Percentiles rank a stretch among this genome's conserved stretches.
Conservation (phyloP, 495 filamentous ascomycete genomes). For the Xylaria sp. region DNA sequence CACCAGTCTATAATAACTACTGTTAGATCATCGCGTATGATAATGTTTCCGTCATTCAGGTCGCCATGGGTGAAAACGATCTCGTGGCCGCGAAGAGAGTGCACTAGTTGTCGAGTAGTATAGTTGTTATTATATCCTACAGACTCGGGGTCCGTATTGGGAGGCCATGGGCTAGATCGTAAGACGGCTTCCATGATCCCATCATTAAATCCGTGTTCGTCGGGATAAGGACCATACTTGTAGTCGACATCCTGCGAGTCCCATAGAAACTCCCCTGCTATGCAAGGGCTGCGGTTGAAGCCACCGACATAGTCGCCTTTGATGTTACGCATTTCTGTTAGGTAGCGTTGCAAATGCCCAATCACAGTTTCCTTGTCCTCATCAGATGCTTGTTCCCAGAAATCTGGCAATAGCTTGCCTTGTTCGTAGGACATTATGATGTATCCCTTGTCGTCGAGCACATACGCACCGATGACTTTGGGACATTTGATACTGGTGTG, state of each 20-base stretch:
- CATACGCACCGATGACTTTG: constrained; percentile 16
- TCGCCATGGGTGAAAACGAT: not conserved
- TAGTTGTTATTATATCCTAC: not conserved
- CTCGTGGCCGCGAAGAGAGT: not conserved
- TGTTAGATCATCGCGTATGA: not conserved
- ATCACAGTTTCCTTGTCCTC: not conserved
- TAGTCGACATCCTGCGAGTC: not conserved
- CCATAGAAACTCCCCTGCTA: too few species aligned
- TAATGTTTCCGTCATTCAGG: not conserved
- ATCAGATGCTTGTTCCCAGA: constrained; percentile 4
- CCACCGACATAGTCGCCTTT: too few species aligned
- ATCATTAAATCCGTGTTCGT: not conserved
- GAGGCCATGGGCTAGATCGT: too few species aligned
- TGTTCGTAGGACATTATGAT: constrained; percentile 12
- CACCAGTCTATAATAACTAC: not conserved
- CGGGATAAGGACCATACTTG: not conserved
- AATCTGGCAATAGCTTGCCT: not conserved
- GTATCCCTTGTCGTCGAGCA: not conserved
- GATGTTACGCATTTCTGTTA: constrained; percentile 4
- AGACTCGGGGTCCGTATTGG: constrained; percentile 1
- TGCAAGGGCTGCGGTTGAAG: too few species aligned
- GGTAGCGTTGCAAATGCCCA: not conserved
- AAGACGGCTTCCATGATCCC: too few species aligned
- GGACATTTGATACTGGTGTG: constrained; percentile 17
- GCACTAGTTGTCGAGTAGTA: not conserved